These are phyloP conservation scores for Colletotrichum sp. DNA, from an alignment of 2,329 filamentous ascomycete genomes.

Conservation along the genomic window DNA sequence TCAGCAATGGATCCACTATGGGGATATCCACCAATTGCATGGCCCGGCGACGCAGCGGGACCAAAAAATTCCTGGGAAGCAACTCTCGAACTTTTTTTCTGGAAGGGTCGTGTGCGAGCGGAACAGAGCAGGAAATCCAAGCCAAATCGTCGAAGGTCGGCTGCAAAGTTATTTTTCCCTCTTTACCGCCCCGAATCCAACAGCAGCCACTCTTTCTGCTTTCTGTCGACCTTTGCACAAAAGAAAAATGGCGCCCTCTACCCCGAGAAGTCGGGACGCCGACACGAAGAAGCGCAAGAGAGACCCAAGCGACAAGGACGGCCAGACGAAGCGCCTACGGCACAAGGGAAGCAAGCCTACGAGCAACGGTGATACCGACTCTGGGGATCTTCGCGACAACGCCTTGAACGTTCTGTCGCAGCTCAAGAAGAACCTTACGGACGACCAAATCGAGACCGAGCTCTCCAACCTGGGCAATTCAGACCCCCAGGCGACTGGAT, in stretches of 20 bases:
- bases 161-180: background rate
- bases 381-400: constrained; percentile 15
- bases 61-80: constrained; percentile 23
- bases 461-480: constrained; percentile 10
- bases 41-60: constrained; percentile 16
- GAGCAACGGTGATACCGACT: constrained; percentile 6
- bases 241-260: constrained; percentile 40
- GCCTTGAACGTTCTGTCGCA: constrained; percentile 21
- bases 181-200: background rate
- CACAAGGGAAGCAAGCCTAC: constrained; percentile 25
- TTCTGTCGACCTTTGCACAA: background rate
- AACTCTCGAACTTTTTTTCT: constrained; percentile 23
- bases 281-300: constrained; percentile 53
- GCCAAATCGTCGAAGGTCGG: constrained; percentile 1
- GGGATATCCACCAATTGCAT: constrained; percentile 17
- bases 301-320: constrained; percentile 45
- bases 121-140: constrained; percentile 13
- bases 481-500: constrained; percentile 37
- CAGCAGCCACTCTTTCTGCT: background rate
- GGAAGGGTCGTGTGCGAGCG: constrained; percentile 5
- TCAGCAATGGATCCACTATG: background rate
- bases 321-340: constrained; percentile 40
- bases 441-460: constrained; percentile 13
- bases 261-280: constrained; percentile 36
- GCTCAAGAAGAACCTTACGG: constrained; percentile 10